Evolutionary conservation across 768 basidiomycete species (phyloP), one percentile per base, ranked within the genome.

Genomic region (Calocybe cyanea): DNA sequence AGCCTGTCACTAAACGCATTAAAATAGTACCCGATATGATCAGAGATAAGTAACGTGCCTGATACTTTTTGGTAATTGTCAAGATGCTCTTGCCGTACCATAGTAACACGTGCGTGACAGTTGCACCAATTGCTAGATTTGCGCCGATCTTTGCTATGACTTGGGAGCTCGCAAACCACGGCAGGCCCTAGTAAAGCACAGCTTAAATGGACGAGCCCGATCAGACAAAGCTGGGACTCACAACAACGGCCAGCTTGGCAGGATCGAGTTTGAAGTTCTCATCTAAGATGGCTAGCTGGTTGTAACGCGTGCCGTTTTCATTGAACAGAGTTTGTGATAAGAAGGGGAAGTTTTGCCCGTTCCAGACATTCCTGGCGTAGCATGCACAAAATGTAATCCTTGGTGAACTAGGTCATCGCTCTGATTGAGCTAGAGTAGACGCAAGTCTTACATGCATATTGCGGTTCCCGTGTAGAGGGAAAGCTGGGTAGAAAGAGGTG

Each of bases 291-390:
- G 64, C 39, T 7, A 65, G 61, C 55, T 83, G 81, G 39, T 82
- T 58, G 57, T 75, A 83, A 4, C 58, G 17, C 0, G 77, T 71
- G 13, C 51, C 51, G 36, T 81, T 76, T 53, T 73, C 66, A 50
- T 74, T 70, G 56, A 74, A 80, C 10, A 80, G 56, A 4, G 64
- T 58, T 50, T 80, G 78, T 2, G 74, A 72, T 13, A 79, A 60
- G 63, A 81, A 81, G 1, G 82, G 82, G 65, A 83, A 81, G 53
- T 68, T 73, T 54, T 78, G 73, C 1, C 73, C 74, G 36, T 75
- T 59, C 81, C 81, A 84, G 9, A 71, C 62, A 48, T 85, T 82
- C 34, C 59, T 68, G 9, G 70, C 59, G 32, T 70, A 76, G 37
- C 62, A 64, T 0, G 64, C 68, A 55, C 67, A 71, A 61, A 76